phyloP scores from a whole-genome alignment of 345 rosid genomes.

The sweet orange (Citrus sinensis) region DVS_A1.0 CM039165.1:32509501-32510000 shows the following conservation, averaged over 20 bases:
- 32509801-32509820: conserved; percentile 90
- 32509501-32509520: conserved; percentile 66
- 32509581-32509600: conserved; percentile 21
- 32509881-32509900: not conserved
- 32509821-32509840: conserved; percentile 93
- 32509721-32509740: not conserved
- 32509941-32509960: too few relatives aligned
- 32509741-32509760: conserved; percentile 1
- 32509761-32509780: conserved; percentile 1
- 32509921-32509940: too few relatives aligned
- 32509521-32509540: conserved; percentile 66
- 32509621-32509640: conserved; percentile 92
- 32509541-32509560: conserved; percentile 44
- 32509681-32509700: conserved; percentile 96
- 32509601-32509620: conserved; percentile 74
- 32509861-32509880: not conserved
- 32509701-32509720: not conserved
- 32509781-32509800: conserved; percentile 77
- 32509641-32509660: conserved; percentile 98
- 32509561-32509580: conserved; percentile 32
- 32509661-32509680: conserved; percentile 90
- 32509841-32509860: conserved; percentile 63
- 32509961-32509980: too few relatives aligned
- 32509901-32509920: too few relatives aligned
- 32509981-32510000: too few relatives aligned